Conservation (phyloP, 345 rosid species). For the Linum tenue region DNA sequence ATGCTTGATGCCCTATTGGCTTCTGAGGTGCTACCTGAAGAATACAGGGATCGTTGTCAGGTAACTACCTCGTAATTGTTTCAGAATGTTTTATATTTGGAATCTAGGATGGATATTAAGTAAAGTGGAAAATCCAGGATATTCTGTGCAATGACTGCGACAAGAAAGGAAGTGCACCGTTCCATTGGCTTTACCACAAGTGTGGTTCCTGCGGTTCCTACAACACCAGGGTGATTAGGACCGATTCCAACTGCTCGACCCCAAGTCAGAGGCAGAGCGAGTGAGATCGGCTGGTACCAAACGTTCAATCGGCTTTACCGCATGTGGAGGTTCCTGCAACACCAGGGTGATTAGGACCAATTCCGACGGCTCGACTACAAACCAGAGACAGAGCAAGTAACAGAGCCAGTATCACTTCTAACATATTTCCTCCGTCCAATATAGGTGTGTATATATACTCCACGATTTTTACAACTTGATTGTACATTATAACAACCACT, state of each 20-base stretch:
- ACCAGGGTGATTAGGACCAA: slow-evolving; percentile 55
- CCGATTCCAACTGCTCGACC: slow-evolving; percentile 14
- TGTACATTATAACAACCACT: neutral
- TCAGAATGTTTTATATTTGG: neutral
- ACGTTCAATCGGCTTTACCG: slow-evolving; percentile 81
- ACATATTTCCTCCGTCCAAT: neutral
- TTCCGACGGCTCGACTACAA: slow-evolving; percentile 15
- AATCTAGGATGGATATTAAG: neutral
- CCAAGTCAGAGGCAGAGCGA: slow-evolving; percentile 6
- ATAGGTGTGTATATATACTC: neutral
- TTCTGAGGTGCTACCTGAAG: slow-evolving; percentile 85
- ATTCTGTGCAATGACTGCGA: slow-evolving; percentile 1
- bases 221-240: slow-evolving; percentile 37
- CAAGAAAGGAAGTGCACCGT: neutral
- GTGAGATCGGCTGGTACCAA: neutral
- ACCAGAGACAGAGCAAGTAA: slow-evolving; percentile 2
- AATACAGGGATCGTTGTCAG: slow-evolving; percentile 69
- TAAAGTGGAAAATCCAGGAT: neutral
- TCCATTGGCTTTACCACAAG: slow-evolving; percentile 3
- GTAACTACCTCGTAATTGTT: slow-evolving; percentile 15
- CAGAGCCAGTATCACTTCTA: neutral
- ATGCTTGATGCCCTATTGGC: slow-evolving; percentile 90
- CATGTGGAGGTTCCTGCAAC: slow-evolving; percentile 77
- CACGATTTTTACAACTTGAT: neutral
- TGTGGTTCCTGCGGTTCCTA: neutral